Percentiles rank a stretch among this genome's conserved stretches.
These are phyloP conservation scores for Botryotinia narcissicola DNA, from an alignment of 2,329 filamentous ascomycete species.

Conservation along the genomic window DNA sequence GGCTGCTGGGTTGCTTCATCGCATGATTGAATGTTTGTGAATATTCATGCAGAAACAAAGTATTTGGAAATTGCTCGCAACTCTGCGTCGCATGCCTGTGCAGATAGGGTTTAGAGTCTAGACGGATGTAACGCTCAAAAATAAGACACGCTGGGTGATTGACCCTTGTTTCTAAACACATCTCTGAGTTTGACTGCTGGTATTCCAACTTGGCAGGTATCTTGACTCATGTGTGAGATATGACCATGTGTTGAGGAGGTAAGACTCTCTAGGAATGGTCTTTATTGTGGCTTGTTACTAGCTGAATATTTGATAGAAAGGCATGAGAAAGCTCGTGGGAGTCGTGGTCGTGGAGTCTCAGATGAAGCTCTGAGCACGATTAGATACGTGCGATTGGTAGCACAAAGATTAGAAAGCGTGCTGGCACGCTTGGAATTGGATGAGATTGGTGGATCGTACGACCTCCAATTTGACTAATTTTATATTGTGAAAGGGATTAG, in stretches of 20 bases:
- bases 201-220: not conserved
- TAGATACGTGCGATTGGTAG: not conserved
- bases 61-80: not conserved
- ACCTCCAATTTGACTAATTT: not conserved
- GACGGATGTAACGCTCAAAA: conserved; percentile 6
- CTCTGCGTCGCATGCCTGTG: not conserved
- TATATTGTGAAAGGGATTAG: not conserved
- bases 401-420: conserved; percentile 7
- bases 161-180: not conserved
- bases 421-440: not conserved
- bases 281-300: conserved; percentile 1
- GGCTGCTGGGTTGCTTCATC: not conserved
- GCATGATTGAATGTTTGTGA: conserved; percentile 7
- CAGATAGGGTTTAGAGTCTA: not conserved
- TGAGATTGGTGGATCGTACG: not conserved
- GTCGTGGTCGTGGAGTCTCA: conserved; percentile 5
- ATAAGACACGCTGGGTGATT: not conserved
- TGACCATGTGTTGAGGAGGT: not conserved
- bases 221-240: conserved; percentile 8
- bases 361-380: conserved; percentile 5
- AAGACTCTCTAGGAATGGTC: not conserved
- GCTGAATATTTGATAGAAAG: conserved; percentile 9
- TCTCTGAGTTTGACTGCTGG: not conserved
- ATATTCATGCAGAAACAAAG: conserved; percentile 4
- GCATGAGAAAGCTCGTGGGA: not conserved